A percentile compares a stretch with the other conserved stretches of the same genome.
Evolutionary conservation across 192 early-diverging fungal genomes (phyloP).

Genomic region (Coemansia erecta): DNA sequence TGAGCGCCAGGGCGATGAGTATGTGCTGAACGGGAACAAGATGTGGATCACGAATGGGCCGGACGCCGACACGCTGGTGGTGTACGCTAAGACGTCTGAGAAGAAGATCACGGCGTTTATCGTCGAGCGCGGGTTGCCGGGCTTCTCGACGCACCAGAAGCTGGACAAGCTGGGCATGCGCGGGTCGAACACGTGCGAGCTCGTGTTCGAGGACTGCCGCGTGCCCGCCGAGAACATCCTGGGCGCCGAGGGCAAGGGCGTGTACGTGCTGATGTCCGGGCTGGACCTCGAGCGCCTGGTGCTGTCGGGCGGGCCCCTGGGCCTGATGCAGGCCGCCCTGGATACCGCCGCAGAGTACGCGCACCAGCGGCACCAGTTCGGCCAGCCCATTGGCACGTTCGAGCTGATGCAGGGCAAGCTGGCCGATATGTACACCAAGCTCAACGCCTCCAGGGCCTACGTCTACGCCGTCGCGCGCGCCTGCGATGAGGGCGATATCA

Average conservation of each 20-base stretch:
- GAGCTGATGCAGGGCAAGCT: constrained; percentile 93
- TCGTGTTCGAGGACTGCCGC: constrained; percentile 91
- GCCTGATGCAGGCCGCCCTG: constrained; percentile 85
- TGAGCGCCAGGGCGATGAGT: constrained; percentile 78
- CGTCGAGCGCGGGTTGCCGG: constrained; percentile 82
- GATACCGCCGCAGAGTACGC: constrained; percentile 84
- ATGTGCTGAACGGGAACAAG: constrained; percentile 85
- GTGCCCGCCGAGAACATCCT: constrained; percentile 89
- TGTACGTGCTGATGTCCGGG: constrained; percentile 96
- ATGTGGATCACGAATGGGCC: constrained; percentile 96
- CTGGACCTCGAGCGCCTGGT: constrained; percentile 88
- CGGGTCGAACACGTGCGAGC: constrained; percentile 91
- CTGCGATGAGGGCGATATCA: constrained; percentile 73
- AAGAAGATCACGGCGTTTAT: constrained; percentile 94
- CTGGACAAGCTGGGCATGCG: constrained; percentile 96
- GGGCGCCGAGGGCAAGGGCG: constrained; percentile 78
- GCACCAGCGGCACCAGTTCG: constrained; percentile 86
- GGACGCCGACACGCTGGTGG: constrained; percentile 84
- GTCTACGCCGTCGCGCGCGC: constrained; percentile 88
- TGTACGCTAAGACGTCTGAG: constrained; percentile 90
- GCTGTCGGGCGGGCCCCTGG: constrained; percentile 85
- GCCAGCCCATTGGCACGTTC: constrained; percentile 79
- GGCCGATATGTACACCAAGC: constrained; percentile 97
- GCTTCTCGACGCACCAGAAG: constrained; percentile 83
- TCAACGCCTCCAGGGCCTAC: constrained; percentile 85